Conservation (phyloP, 352 stramenopile genomes). For the Phytopythium litorale region DNA sequence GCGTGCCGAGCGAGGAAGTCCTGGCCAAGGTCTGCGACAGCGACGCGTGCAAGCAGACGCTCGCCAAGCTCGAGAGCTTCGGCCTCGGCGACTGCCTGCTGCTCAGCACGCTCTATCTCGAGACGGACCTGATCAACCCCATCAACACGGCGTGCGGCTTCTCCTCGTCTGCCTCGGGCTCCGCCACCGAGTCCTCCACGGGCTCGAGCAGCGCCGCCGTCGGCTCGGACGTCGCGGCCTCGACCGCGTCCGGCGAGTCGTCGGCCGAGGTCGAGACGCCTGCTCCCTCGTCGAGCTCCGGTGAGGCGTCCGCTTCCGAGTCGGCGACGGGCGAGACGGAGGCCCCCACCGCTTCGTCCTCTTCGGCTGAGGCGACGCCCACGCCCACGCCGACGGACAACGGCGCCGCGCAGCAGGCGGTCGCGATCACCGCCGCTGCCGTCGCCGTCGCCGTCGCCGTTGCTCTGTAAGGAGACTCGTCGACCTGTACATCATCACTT, state of each 20-base stretch:
- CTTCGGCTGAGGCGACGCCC: not conserved
- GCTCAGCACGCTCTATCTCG: conserved; percentile 12
- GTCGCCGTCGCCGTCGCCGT: conserved; percentile 8
- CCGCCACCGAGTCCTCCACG: no score
- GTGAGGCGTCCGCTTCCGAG: not conserved
- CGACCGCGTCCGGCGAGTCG: not conserved
- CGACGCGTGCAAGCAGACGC: conserved; percentile 15
- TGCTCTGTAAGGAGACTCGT: not conserved
- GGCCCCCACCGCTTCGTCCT: not conserved
- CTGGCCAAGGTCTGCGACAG: conserved; percentile 20
- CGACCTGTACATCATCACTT: not conserved
- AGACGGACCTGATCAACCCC: conserved; percentile 18
- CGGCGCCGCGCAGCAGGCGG: not conserved
- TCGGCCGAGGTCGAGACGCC: not conserved
- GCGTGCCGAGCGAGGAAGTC: conserved; percentile 5
- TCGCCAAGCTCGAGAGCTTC: conserved; percentile 14
- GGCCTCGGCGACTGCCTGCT: conserved; percentile 27
- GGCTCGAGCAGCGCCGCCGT: conserved; percentile 1
- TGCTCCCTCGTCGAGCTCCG: not conserved
- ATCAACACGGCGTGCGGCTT: conserved; percentile 7
- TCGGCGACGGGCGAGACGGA: not conserved
- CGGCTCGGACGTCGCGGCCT: conserved; percentile 1
- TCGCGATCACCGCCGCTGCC: not conserved
- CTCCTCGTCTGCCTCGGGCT: not conserved
- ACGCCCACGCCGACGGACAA: conserved; percentile 2